Conservation (phyloP, 2,329 filamentous ascomycete species). For the Aspergillus piperis region DNA sequence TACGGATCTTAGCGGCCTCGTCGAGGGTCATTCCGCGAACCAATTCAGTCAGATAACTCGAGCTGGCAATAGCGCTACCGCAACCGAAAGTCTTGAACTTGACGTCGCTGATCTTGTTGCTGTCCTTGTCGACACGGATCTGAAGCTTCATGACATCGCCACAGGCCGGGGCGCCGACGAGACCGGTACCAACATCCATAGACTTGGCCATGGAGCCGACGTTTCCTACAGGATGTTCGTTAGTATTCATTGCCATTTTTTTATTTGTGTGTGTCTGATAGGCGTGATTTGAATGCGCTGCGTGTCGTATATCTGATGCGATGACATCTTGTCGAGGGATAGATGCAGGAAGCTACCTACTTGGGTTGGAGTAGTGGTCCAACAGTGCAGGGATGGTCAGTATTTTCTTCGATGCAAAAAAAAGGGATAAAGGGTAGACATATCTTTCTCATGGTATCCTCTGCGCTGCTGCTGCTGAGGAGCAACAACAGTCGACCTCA, state of each 20-base stretch:
- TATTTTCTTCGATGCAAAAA: constrained; percentile 9
- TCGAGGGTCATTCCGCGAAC: constrained; percentile 96
- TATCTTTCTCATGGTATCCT: constrained; percentile 68
- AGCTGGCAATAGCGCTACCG: constrained; percentile 90
- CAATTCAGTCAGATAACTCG: constrained; percentile 90
- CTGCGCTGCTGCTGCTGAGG: constrained; percentile 45
- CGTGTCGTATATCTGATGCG: neutral
- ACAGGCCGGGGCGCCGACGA: constrained; percentile 86
- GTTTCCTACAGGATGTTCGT: neutral
- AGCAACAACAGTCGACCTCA: constrained; percentile 35
- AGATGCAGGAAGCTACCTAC: constrained; percentile 43
- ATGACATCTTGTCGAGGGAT: neutral
- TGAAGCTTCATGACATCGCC: constrained; percentile 94
- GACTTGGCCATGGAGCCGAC: constrained; percentile 74
- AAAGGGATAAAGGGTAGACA: constrained; percentile 33
- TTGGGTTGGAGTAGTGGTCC: constrained; percentile 78
- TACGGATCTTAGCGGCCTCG: constrained; percentile 87
- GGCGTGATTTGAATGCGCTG: neutral
- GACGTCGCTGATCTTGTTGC: constrained; percentile 87
- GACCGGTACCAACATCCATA: constrained; percentile 80
- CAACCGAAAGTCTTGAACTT: constrained; percentile 99
- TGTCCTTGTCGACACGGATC: constrained; percentile 85
- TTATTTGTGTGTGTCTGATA: neutral
- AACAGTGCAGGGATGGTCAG: constrained; percentile 53
- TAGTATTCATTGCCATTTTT: neutral